phyloP scores from a whole-genome alignment of 2,329 filamentous ascomycete genomes.

The Sarocladium brachiariae region DNA sequence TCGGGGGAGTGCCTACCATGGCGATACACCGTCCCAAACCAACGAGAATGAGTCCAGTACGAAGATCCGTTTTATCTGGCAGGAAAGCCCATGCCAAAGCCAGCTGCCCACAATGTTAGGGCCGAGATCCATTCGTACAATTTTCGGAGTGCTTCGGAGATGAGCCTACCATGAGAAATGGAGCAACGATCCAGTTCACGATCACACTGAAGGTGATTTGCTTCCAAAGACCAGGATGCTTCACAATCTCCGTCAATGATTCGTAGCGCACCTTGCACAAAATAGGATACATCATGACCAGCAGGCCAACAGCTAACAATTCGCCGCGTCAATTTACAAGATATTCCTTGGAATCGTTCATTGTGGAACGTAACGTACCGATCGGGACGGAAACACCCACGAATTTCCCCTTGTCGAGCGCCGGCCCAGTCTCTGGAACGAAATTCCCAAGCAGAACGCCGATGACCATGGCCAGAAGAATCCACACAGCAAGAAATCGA shows the following conservation, averaged over 20 bases:
- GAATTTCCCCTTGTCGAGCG: conserved; percentile 64
- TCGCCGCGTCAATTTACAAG: too few relatives aligned
- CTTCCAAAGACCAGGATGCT: conserved; percentile 59
- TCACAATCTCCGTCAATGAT: conserved; percentile 60
- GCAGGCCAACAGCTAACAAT: conserved; percentile 65
- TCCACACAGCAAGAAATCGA: conserved; percentile 63
- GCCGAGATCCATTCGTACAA: too few relatives aligned
- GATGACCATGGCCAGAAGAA: conserved; percentile 69
- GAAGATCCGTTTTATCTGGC: conserved; percentile 49
- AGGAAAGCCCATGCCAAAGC: conserved; percentile 63
- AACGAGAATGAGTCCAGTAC: conserved; percentile 70
- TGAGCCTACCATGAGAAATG: conserved; percentile 68
- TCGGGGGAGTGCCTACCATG: conserved; percentile 51
- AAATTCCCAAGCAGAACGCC: conserved; percentile 75
- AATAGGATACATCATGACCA: conserved; percentile 95
- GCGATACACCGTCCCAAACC: conserved; percentile 82
- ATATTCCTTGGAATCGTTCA: too few relatives aligned
- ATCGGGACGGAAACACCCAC: conserved; percentile 63
- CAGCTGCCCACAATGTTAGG: conserved; percentile 37
- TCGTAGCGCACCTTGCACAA: conserved; percentile 81
- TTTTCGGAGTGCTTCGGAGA: too few relatives aligned
- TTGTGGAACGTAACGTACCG: too few relatives aligned
- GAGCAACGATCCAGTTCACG: conserved; percentile 78
- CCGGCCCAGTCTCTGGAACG: conserved; percentile 52
- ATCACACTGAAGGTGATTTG: conserved; percentile 73